Base-by-base conservation (phyloP, 345 rosid species). In the Schrenkiella parvula region DNA sequence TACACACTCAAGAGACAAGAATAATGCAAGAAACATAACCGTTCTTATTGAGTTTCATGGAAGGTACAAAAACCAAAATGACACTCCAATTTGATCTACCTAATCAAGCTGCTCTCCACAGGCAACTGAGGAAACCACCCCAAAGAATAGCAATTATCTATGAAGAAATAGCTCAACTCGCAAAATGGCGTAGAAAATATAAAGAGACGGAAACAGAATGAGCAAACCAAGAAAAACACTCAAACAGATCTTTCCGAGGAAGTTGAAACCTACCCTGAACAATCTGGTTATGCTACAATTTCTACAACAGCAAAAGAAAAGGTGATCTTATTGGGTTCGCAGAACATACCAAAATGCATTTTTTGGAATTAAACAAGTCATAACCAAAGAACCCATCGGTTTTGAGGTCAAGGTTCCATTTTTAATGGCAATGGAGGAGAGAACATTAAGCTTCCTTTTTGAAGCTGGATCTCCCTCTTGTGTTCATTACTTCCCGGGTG, bases 401-500 rank as follows among this genome's bases (percentile, higher is more conserved):
- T 48, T 47, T 19, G 21, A 32, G 32, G 17, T 80, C 81, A 79
- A 6, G 81, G 59, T 70, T 90, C 93, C 91, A 86, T 90, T 83
- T 88, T 88, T 62, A 82, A 82, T 7, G 93, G 89, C 64, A 80
- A 17, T 9, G 96, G 93, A 51, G 96, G 86, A 70, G 91, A 80
- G 64, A 79, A 82, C 74, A 76, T 71, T 15, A 74, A 78, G 23
- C 42, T 74, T 43, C 78, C 81, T 50, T 71, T 77, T 66, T 70
- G 62, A 81, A 47, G 68, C 34, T 57, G 64, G 22, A 52, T 50
- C 58, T 68, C 67, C 41, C 62, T 61, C 34, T 51, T 37, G 8
- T 57, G 25, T 38, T 77, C 58, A 31, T 61, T 32, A 66, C 71
- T 51, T 25, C 28, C 79, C n/a, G 26, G 39, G 59, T 54, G 53